Evolutionary conservation across 805 yeast genomes (phyloP).

Genomic region (Metschnikowia noctiluminum): DNA sequence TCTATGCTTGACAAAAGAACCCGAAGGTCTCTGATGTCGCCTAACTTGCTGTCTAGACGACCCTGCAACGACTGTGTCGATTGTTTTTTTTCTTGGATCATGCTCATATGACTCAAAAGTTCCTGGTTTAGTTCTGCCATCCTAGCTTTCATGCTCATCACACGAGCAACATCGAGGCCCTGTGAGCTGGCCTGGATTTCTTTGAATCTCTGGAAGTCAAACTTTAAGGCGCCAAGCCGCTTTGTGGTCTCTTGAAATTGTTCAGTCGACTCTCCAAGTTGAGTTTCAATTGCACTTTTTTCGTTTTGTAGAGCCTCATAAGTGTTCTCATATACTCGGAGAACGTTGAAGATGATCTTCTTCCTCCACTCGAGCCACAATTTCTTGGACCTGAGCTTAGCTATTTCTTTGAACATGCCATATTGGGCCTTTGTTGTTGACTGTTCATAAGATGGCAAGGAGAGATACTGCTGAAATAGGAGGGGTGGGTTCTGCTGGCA

Average conservation of each 20-base stretch:
- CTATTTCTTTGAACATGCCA: slow-evolving; percentile 46
- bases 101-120: slow-evolving; percentile 13
- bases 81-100: slow-evolving; percentile 14
- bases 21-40: slow-evolving; percentile 19
- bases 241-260: slow-evolving; percentile 5
- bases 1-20: slow-evolving; percentile 18
- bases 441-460: slow-evolving; percentile 35
- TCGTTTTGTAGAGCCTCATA: slow-evolving; percentile 22
- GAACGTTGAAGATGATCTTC: slow-evolving; percentile 46
- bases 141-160: slow-evolving; percentile 9
- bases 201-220: slow-evolving; percentile 12
- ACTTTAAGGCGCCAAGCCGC: slow-evolving; percentile 12
- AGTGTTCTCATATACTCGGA: slow-evolving; percentile 27
- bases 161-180: slow-evolving; percentile 16
- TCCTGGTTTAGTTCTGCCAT: slow-evolving; percentile 17
- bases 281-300: slow-evolving; percentile 9
- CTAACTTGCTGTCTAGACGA: slow-evolving; percentile 9
- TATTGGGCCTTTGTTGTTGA: slow-evolving; percentile 46
- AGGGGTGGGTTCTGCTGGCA: slow-evolving; percentile 46
- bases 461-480: slow-evolving; percentile 47
- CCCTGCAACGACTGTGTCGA: slow-evolving; percentile 10
- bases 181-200: slow-evolving; percentile 16
- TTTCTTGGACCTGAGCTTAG: slow-evolving; percentile 50
- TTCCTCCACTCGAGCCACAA: slow-evolving; percentile 65
- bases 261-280: no score